Conservation (phyloP, 1,139 yeast genomes). For the Sugiyamaella neomexicana region DNA sequence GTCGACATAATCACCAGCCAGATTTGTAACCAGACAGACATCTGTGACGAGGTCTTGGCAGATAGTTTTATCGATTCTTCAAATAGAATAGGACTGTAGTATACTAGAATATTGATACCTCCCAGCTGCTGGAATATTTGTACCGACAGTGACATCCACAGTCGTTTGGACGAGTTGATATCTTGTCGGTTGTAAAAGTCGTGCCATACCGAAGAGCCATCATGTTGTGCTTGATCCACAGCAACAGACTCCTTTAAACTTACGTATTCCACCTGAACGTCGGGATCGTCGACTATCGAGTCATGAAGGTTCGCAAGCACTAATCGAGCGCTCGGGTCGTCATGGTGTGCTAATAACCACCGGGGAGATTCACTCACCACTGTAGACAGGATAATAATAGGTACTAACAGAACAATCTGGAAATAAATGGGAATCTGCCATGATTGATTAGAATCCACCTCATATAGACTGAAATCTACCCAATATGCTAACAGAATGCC, state of each 20-base stretch:
- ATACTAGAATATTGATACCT: slow-evolving; percentile 63
- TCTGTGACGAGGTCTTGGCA: slow-evolving; percentile 52
- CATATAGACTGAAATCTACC: slow-evolving; percentile 54
- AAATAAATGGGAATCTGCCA: slow-evolving; percentile 51
- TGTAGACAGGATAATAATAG: slow-evolving; percentile 31
- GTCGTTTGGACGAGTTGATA: slow-evolving; percentile 18
- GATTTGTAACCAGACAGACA: slow-evolving; percentile 59
- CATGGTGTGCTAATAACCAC: slow-evolving; percentile 52
- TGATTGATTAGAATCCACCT: slow-evolving; percentile 42
- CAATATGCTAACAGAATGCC: slow-evolving; percentile 74
- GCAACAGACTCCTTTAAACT: slow-evolving; percentile 31
- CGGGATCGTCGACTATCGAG: slow-evolving; percentile 13
- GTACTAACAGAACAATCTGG: slow-evolving; percentile 30
- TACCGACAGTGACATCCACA: slow-evolving; percentile 21
- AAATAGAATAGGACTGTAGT: slow-evolving; percentile 45
- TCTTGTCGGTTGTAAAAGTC: slow-evolving; percentile 20
- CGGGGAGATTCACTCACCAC: slow-evolving; percentile 70
- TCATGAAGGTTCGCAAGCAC: slow-evolving; percentile 25
- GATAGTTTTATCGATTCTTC: slow-evolving; percentile 49
- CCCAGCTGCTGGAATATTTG: slow-evolving; percentile 52
- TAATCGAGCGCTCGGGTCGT: slow-evolving; percentile 47
- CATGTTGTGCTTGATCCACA: slow-evolving; percentile 26
- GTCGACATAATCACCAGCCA: slow-evolving; percentile 30
- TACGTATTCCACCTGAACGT: slow-evolving; percentile 7
- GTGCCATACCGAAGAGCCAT: slow-evolving; percentile 38